These are phyloP conservation scores for Cornus controversa DNA, from an alignment of 148 eudicot genomes.

Conservation along the genomic window DNA sequence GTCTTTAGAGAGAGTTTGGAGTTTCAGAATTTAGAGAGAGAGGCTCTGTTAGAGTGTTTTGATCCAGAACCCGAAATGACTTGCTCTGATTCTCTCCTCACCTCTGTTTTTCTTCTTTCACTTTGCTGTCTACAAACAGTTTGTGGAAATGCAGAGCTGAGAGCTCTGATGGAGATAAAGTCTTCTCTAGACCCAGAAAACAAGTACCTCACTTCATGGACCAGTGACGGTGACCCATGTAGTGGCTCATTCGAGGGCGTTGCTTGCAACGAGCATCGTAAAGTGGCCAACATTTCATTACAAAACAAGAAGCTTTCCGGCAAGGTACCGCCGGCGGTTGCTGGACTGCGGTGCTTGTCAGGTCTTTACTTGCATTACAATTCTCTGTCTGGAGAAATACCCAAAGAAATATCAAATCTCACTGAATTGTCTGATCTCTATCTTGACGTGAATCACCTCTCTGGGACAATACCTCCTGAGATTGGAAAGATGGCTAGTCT, in stretches of 20 bases:
- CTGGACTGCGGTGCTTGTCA: slow-evolving; percentile 61
- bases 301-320: slow-evolving; percentile 68
- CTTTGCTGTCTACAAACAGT: not conserved
- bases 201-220: slow-evolving; percentile 62
- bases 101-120: slow-evolving; percentile 12
- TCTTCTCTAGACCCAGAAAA: slow-evolving; percentile 69
- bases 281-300: slow-evolving; percentile 77
- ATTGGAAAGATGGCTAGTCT: slow-evolving; percentile 71
- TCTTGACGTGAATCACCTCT: slow-evolving; percentile 69
- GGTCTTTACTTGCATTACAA: slow-evolving; percentile 88
- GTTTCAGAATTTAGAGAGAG: not conserved
- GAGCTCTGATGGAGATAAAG: slow-evolving; percentile 74
- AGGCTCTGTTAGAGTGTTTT: not conserved
- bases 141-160: slow-evolving; percentile 55
- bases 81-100: not conserved
- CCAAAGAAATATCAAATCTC: slow-evolving; percentile 61
- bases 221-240: slow-evolving; percentile 66
- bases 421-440: slow-evolving; percentile 69
- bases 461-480: slow-evolving; percentile 57
- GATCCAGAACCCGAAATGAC: slow-evolving; percentile 15
- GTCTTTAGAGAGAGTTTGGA: not conserved
- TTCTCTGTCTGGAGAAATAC: slow-evolving; percentile 60
- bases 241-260: slow-evolving; percentile 62
- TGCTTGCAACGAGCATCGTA: slow-evolving; percentile 71
- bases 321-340: slow-evolving; percentile 61